A percentile compares a stretch with the other conserved stretches of the same genome.
These are phyloP conservation scores for Russula vinacea DNA, from an alignment of 768 basidiomycete genomes.

Conservation along the genomic window DNA sequence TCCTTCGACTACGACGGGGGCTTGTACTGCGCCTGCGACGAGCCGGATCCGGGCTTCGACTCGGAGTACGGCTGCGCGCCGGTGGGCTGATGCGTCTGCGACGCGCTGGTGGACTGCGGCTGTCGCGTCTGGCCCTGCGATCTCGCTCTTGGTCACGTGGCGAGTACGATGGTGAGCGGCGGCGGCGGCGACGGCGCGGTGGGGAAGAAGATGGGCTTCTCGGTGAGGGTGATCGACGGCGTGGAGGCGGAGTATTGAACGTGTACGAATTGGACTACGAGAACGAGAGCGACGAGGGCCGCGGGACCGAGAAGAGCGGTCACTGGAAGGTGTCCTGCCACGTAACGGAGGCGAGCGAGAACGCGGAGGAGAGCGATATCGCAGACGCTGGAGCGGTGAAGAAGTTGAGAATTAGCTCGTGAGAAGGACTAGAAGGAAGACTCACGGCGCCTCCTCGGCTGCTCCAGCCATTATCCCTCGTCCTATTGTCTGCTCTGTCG, in stretches of 20 bases:
- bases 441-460: constrained; percentile 56
- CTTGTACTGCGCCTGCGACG: constrained; percentile 47
- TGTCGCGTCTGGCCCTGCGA: constrained; percentile 37
- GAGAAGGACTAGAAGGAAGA: constrained; percentile 28
- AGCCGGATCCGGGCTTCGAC: constrained; percentile 37
- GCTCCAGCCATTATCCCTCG: constrained; percentile 65
- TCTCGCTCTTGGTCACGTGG: constrained; percentile 41
- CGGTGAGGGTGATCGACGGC: constrained; percentile 31
- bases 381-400: constrained; percentile 41
- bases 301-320: constrained; percentile 43
- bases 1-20: constrained; percentile 33
- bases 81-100: constrained; percentile 34
- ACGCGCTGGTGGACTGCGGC: constrained; percentile 52
- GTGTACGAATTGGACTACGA: constrained; percentile 28
- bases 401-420: constrained; percentile 29
- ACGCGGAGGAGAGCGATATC: constrained; percentile 48
- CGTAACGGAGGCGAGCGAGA: constrained; percentile 31
- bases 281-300: constrained; percentile 38
- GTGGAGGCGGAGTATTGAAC: constrained; percentile 24
- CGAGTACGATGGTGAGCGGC: constrained; percentile 49
- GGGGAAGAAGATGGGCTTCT: constrained; percentile 28
- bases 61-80: constrained; percentile 38
- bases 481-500: constrained; percentile 40
- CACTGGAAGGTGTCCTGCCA: constrained; percentile 36
- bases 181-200: constrained; percentile 38